Evolutionary conservation across 495 filamentous ascomycete species (phyloP).

Genomic region (Talaromyces wortmannii): DNA sequence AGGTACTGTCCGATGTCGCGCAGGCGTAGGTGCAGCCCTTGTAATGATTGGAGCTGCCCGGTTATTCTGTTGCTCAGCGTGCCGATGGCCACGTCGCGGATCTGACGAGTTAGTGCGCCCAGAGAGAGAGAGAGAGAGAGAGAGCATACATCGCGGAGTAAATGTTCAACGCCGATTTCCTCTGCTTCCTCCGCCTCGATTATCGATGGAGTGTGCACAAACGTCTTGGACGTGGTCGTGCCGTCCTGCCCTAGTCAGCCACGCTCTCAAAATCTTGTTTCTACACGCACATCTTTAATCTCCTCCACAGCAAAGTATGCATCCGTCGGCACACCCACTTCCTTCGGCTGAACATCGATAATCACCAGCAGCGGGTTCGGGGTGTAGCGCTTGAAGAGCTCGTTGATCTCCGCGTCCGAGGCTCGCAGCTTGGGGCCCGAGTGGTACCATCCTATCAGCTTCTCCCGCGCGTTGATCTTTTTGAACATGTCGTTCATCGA

Average conservation of each 20-base stretch:
- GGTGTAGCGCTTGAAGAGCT: constrained; percentile 98
- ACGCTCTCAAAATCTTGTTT: no score
- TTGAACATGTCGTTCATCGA: constrained; percentile 99
- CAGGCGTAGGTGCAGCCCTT: constrained; percentile 90
- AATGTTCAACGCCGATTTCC: constrained; percentile 97
- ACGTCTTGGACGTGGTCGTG: constrained; percentile 93
- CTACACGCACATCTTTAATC: constrained; percentile 92
- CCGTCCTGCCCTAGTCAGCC: constrained; percentile 66
- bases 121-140: no score
- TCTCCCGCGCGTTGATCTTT: constrained; percentile 98
- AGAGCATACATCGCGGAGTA: constrained; percentile 97
- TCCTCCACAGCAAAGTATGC: constrained; percentile 99
- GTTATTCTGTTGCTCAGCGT: constrained; percentile 98
- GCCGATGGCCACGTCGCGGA: constrained; percentile 89
- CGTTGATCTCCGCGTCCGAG: constrained; percentile 98
- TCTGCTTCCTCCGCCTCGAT: constrained; percentile 99
- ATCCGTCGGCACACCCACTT: constrained; percentile 95
- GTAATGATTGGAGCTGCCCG: constrained; percentile 92
- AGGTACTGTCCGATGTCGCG: constrained; percentile 94
- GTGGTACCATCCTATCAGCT: constrained; percentile 99
- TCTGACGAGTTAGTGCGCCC: not conserved
- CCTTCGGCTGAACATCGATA: constrained; percentile 97
- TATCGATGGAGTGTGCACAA: constrained; percentile 97
- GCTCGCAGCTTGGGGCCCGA: constrained; percentile 95
- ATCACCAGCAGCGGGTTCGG: constrained; percentile 94